Base-by-base conservation (phyloP, 2,329 filamentous ascomycete genomes). In the Plenodomus tracheiphilus region DNA sequence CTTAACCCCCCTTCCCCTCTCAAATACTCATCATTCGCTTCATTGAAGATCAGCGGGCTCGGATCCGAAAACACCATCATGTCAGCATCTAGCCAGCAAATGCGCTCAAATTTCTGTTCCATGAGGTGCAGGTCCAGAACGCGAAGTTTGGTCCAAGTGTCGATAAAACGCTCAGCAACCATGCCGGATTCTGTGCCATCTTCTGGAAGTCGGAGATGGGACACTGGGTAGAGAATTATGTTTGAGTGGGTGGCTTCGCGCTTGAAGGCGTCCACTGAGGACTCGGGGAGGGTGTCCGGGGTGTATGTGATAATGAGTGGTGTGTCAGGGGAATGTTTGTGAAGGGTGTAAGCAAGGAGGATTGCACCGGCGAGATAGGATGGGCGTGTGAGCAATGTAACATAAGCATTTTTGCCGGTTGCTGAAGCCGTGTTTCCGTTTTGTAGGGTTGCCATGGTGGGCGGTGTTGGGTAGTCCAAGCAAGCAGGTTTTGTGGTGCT, bases 101-200 rank as follows among this genome's bases (percentile, higher is more conserved):
- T 56, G 6, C 68, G 69, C 35, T 76, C 69, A 37, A 60, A 60
- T 3, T 34, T 28, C 19, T 32, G 39, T 8, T 41, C 62, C 15
- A 49, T 58, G 30, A 46, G 61, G 65, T 54, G 64, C 51, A 78
- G 50, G 46, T 79, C 74, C 57, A 82, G 81, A 18, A 80, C 79
- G n/a, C 77, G 75, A 2, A 82, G 70, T 56, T 82, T 81, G 2
- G 79, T 81, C 76, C 79, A 81, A 3, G 79, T 82, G 54, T 82
- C 79, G 47, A 71, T 72, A 64, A 81, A 81, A 18, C 79, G 74
- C 48, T 79, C 74, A 1, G 79, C 78, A 25, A 82, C 78, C 48
- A 74, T 69, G 35, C 72, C 69, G 41, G 71, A 61, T 19, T 56
- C 54, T 0, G 58, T 58, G 13, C 58, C 58, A 49, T 60, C 53